phyloP scores from a whole-genome alignment of 306 rosid species.

The Quercus glauca region DNA sequence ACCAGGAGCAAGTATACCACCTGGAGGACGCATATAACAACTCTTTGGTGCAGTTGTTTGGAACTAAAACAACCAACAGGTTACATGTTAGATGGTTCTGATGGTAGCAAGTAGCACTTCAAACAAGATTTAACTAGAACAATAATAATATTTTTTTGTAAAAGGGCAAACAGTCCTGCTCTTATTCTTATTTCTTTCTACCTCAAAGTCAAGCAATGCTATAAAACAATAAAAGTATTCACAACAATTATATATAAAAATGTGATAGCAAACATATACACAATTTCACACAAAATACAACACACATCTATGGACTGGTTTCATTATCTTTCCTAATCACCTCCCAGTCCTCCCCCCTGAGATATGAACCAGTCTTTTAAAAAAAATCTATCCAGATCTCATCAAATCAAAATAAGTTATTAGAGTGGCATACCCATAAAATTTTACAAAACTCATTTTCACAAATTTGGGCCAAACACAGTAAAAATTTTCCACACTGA shows the following conservation, averaged over 20 bases:
- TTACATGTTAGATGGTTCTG: slow-evolving; percentile 15
- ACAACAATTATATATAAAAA: not conserved
- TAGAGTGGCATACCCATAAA: slow-evolving; percentile 8
- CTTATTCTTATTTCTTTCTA: not conserved
- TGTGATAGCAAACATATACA: not conserved
- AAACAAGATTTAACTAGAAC: not conserved
- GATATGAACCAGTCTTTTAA: not conserved
- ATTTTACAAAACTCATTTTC: not conserved
- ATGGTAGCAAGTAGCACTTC: slow-evolving; percentile 3
- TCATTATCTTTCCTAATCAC: slow-evolving; percentile 14
- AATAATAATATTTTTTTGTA: not conserved
- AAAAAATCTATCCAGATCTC: not conserved
- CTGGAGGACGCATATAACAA: slow-evolving; percentile 94
- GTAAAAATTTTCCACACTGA: slow-evolving; percentile 8
- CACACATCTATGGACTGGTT: not conserved
- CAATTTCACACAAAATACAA: slow-evolving; percentile 2
- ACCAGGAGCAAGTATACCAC: slow-evolving; percentile 82
- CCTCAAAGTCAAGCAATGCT: not conserved
- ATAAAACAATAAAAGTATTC: slow-evolving; percentile 7
- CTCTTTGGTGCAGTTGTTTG: slow-evolving; percentile 98
- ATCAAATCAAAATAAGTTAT: slow-evolving; percentile 1
- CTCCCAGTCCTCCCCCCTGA: not conserved
- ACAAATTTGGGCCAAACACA: slow-evolving; percentile 12
- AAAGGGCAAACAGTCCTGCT: not conserved
- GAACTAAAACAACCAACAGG: slow-evolving; percentile 50